Evolutionary conservation across 768 basidiomycete species (phyloP), one percentile per base, ranked within the genome.

Genomic region (Tricholoma bakamatsutake): DNA sequence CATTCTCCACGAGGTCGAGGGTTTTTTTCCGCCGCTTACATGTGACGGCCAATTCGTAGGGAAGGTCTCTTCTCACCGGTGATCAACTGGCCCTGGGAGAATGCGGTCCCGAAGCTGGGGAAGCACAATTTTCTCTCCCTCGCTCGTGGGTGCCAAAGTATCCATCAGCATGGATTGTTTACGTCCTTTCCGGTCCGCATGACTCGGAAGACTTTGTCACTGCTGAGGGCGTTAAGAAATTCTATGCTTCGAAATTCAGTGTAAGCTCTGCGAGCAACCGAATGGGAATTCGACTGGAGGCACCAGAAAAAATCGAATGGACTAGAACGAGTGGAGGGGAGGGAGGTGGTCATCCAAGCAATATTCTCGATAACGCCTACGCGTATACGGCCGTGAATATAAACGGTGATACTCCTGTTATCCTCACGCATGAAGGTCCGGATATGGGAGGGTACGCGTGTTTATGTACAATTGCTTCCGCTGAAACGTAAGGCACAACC

Each of bases 341-440:
- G 57, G 87, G 85, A 1, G 86, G 85, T 0, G 79, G 81, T 13
- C 87, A 88, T 61, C 84, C 85, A 0, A 80, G 80, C 39, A 88
- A 88, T 58, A 82, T 86, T 34, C 73, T 85, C 17, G 81, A 85
- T 56, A 83, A 82, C 46, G 81, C 77, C 4, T 85, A 85, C 59
- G 77, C 77, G 0, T 63, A 70, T 21, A 83, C 82, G 5, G 71
- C 77, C 1, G 61, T 86, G 56, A 85, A 86, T 60, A 55, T 85
- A 52, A 88, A 87, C 59, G 85, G 85, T 1, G 85, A 88, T 62
- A 85, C 83, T 0, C 85, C 87, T 0, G 82, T 87, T 2, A 79
- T 86, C n/a, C 67, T 86, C 50, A 76, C 77, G 4, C 75, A 76
- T 27, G 86, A 86, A 62, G 81, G 80, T 0, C 83, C 83, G 0